Base-by-base conservation (phyloP, 805 yeast species). In the Wickerhamomyces rabaulensis region DNA sequence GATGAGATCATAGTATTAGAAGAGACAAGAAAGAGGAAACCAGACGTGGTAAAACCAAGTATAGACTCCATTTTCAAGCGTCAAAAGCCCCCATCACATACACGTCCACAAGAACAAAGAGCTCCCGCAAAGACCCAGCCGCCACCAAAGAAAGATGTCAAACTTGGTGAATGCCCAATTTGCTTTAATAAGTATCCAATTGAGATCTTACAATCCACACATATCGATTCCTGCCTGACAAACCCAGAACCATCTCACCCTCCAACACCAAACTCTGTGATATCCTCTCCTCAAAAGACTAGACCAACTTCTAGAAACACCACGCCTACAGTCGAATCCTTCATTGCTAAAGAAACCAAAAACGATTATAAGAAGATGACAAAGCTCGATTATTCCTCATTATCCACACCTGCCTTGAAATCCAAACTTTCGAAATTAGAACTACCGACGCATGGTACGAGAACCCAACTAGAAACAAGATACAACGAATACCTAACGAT, bases 401-500 rank as follows among this genome's bases (percentile, higher is more conserved):
- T 86, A 48, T 67, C 81, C 4, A 77, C 80, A 2, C 63, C 80
- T 3, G 80, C 81, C 54, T 66, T 90, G 12, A 81, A 81, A 53
- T 80, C 78, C 40, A 81, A 80, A 58, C 66, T 91, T 15, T 43
- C 70, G 2, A 70, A 75, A 8, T 60, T 78, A 20, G 78, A 78
- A 13, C 62, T 91, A 7, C 76, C 90, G 0, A 70, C 79, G 0
- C 63, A 61, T 9, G 98, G 97, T 0, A 64, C 83, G 1, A 70
- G 87, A 49, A 66, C 65, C 15, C 82, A 78, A 52, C 57, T 90
- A 54, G 91, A 87, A 50, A 65, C 75, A 17, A 66, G 98, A 37
- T 86, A 86, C 59, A 82, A 79, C 51, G 92, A 90, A 53, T 91
- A 81, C 68, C 79, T 84, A 46, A 78, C 82, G 27, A 59, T 89